Percentiles rank a stretch among this genome's conserved stretches.
Conservation (phyloP, 441 rosid species). For the Populus hybrid region DNA sequence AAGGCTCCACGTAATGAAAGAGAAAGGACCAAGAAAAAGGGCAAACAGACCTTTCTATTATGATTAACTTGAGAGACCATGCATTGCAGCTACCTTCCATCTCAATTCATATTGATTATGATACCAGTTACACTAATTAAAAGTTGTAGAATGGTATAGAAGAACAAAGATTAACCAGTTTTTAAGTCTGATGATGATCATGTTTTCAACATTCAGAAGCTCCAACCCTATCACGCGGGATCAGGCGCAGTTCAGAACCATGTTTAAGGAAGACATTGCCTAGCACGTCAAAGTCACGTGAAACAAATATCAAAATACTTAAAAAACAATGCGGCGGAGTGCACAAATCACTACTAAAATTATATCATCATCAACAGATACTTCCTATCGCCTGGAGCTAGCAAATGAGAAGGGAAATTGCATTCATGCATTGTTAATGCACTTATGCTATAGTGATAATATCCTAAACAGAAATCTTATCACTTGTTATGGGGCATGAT, state of each 20-base stretch:
- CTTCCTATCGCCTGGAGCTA: not conserved
- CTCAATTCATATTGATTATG: not conserved
- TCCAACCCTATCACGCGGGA: conserved; percentile 97
- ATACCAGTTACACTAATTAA: not conserved
- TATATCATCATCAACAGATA: not conserved
- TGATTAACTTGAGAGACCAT: not conserved
- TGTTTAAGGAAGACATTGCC: conserved; percentile 97
- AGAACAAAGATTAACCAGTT: not conserved
- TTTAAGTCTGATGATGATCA: conserved; percentile 12
- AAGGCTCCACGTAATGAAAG: not conserved
- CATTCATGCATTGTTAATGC: too few relatives aligned
- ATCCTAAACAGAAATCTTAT: not conserved
- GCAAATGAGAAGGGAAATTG: not conserved
- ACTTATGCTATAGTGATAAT: not conserved
- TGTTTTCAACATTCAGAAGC: conserved; percentile 27
- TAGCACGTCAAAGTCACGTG: conserved; percentile 15
- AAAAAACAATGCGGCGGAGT: too few relatives aligned
- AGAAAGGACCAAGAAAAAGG: not conserved
- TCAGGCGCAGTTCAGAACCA: conserved; percentile 90
- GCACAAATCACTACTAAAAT: not conserved
- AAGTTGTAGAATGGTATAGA: not conserved
- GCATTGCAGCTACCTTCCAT: not conserved
- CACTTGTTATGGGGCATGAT: not conserved
- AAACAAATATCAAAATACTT: not conserved
- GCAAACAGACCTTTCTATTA: not conserved